These are phyloP conservation scores for Theobroma grandiflorum DNA, from an alignment of 441 rosid species.

Conservation along the genomic window DNA sequence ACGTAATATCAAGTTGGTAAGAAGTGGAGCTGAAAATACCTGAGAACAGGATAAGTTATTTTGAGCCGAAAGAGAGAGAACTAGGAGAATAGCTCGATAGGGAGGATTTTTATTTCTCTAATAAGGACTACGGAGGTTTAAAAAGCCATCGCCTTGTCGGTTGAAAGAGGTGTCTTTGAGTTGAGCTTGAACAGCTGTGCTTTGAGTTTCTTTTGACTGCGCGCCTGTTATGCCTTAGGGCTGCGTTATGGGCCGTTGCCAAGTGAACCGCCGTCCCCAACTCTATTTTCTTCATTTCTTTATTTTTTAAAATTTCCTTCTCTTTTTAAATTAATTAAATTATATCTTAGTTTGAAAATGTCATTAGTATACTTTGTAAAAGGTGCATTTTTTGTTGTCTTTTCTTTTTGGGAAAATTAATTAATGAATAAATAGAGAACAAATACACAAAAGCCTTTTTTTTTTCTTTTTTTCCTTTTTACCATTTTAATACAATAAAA, in stretches of 20 bases:
- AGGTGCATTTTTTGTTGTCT: no score
- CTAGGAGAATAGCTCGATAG: not conserved
- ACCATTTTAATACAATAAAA: no score
- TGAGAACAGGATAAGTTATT: not conserved
- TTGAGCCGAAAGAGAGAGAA: not conserved
- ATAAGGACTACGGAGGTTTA: not conserved
- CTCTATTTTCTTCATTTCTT: no score
- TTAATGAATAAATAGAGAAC: no score
- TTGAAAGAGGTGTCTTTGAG: not conserved
- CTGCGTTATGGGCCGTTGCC: not conserved
- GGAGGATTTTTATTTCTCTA: not conserved
- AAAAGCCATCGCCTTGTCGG: not conserved
- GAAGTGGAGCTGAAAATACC: conserved; percentile 8
- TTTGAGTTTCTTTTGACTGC: not conserved
- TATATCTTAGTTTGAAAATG: no score
- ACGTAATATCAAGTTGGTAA: not conserved
- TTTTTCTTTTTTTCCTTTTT: no score
- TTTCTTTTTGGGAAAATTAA: no score
- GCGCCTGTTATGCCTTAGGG: not conserved
- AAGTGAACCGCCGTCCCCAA: not conserved
- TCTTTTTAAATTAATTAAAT: no score
- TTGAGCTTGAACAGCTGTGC: not conserved
- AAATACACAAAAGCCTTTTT: no score
- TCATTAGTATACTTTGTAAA: no score
- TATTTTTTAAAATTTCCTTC: no score